Percentiles rank a stretch among this genome's conserved stretches.
Evolutionary conservation across 345 rosid species (phyloP).

Genomic region (Isatis tinctoria): DNA sequence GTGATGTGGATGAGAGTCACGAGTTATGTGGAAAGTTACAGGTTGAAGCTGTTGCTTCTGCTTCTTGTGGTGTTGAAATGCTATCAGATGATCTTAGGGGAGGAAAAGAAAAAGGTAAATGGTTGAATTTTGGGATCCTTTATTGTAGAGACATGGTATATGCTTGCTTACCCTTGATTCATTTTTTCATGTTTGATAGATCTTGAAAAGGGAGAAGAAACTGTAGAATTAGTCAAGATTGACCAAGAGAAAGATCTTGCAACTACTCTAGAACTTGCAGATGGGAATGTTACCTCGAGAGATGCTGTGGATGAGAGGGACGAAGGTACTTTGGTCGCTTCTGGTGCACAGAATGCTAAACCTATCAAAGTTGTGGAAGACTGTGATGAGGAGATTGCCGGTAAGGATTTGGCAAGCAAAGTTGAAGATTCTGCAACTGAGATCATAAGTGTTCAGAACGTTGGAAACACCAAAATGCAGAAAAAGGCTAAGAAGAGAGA

Average conservation of each 20-base stretch:
- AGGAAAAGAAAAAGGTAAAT: slow-evolving; percentile 12
- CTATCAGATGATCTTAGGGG: slow-evolving; percentile 16
- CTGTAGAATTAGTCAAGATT: not conserved
- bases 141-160: not conserved
- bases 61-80: slow-evolving; percentile 25
- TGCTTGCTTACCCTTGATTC: not conserved
- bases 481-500: too few relatives aligned
- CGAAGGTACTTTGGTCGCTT: slow-evolving; percentile 2
- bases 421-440: not conserved
- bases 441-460: not conserved
- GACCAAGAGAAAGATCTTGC: not conserved
- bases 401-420: not conserved
- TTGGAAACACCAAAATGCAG: too few relatives aligned
- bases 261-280: not conserved
- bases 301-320: not conserved
- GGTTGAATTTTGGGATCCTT: too few relatives aligned
- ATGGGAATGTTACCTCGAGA: not conserved
- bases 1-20: slow-evolving; percentile 3
- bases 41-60: slow-evolving; percentile 6
- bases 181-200: not conserved
- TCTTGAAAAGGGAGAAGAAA: not conserved
- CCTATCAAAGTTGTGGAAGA: slow-evolving; percentile 4
- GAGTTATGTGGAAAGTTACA: not conserved
- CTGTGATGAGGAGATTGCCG: not conserved
- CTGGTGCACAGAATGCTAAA: slow-evolving; percentile 28